Evolutionary conservation across 208 protist genomes (phyloP), one percentile per base, ranked within the genome.

Genomic region (Tritrichomonas foetus): DNA sequence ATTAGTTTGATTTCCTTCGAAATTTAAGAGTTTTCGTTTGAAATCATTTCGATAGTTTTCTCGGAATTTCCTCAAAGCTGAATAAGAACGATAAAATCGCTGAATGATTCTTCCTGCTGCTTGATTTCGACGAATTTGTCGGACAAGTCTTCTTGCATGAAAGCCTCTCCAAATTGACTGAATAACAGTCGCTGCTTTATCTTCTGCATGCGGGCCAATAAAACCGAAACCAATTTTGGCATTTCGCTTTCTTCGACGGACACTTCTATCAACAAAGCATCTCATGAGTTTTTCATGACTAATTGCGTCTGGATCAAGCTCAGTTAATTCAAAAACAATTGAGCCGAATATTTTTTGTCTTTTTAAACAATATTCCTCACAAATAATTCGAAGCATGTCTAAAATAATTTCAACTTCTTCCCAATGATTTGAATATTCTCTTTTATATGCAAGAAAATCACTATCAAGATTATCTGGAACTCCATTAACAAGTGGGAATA

Each of bases 151-250:
- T 33, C 78, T 0, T 33, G 47, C 47, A 57, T 89, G 20, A 49
- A 57, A 89, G 5, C 78, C 78, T 16, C 78, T 8, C 41, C 41
- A 89, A 39, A 89, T 13, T 53, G 78, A 89, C 16, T 89, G 78
- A 39, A 89, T 89, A 57, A 89, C 47, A 22, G 47, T 57, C 20
- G 78, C 78, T 13, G 78, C 41, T 20, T 89, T 89, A 36, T 89
- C 57, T 50, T 89, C 78, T 53, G 78, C 74, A 82, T 82, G 44
- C 1, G 74, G 74, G n/a, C 74, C 74, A 50, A 82, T 39, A 50
- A 82, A 82, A 50, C 74, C 74, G 50, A 82, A 30, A 82, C 74
- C 74, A 50, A 82, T 57, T 47, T 89, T 89, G 25, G 41, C 57
- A 14, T 27, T 27, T 16, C 57, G 33, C 33, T 47, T 53, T 20